These are phyloP conservation scores for Maudiozyma serrabonitensis DNA, from an alignment of 805 yeast genomes.

Conservation along the genomic window DNA sequence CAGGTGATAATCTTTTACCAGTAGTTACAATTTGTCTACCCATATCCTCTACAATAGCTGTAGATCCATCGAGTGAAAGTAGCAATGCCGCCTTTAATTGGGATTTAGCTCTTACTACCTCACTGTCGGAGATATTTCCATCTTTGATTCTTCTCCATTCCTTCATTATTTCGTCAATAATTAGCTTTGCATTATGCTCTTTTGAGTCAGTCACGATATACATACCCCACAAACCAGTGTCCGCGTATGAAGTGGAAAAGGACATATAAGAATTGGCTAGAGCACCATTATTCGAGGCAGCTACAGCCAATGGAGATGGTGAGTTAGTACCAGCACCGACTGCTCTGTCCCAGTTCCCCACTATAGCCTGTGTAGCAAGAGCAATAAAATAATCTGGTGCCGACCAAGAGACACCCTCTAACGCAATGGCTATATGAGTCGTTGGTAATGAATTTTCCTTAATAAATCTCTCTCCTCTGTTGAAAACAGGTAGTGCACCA, in stretches of 20 bases:
- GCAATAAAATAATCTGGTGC: slow-evolving; percentile 93
- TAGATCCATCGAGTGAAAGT: slow-evolving; percentile 84
- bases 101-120: slow-evolving; percentile 89
- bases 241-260: slow-evolving; percentile 93
- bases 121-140: slow-evolving; percentile 71
- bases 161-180: slow-evolving; percentile 63
- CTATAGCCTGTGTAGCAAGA: slow-evolving; percentile 89
- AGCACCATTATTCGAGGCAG: slow-evolving; percentile 41
- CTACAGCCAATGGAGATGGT: slow-evolving; percentile 72
- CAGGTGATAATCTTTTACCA: slow-evolving; percentile 48
- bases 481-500: slow-evolving; percentile 64
- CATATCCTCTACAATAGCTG: slow-evolving; percentile 94
- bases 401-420: slow-evolving; percentile 98
- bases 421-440: slow-evolving; percentile 85
- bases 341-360: slow-evolving; percentile 96
- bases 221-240: slow-evolving; percentile 96
- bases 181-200: slow-evolving; percentile 50
- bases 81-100: slow-evolving; percentile 88
- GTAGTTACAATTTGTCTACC: slow-evolving; percentile 96
- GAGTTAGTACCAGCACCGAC: slow-evolving; percentile 74
- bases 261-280: slow-evolving; percentile 94
- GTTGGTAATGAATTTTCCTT: slow-evolving; percentile 76
- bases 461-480: slow-evolving; percentile 78
- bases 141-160: slow-evolving; percentile 84
- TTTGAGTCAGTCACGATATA: slow-evolving; percentile 76